Conservation (phyloP, 345 rosid species). For the Melaleuca alternifolia region DNA sequence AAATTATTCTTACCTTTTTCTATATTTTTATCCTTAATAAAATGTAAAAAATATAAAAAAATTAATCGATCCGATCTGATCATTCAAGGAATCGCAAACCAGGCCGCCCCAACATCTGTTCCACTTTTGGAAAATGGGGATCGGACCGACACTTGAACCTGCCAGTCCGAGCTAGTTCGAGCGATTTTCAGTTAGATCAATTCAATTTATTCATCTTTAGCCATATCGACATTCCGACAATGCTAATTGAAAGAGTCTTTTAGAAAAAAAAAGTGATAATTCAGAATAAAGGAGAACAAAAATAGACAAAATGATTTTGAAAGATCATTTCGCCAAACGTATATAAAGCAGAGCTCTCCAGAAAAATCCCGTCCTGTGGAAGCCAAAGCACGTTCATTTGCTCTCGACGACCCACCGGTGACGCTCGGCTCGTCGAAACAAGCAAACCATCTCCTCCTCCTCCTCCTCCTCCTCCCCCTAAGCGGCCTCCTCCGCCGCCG, state of each 20-base stretch:
- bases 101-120: no score
- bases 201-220: no score
- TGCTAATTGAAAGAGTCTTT: background rate
- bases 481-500: background rate
- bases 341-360: no score
- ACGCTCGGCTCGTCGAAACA: background rate
- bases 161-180: no score
- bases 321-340: background rate
- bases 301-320: background rate
- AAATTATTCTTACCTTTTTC: no score
- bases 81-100: no score
- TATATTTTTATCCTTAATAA: no score
- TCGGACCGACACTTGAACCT: no score
- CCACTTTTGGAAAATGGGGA: no score
- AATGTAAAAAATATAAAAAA: no score
- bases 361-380: background rate
- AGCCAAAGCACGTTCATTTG: background rate
- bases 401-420: background rate
- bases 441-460: background rate
- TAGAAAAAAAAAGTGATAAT: background rate
- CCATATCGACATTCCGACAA: accelerated
- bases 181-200: no score
- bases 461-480: background rate
- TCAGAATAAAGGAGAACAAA: background rate
- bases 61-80: no score